Percentiles rank a stretch among this genome's conserved stretches.
Evolutionary conservation across 306 rosid species (phyloP).

Genomic region (barrel medic (Medicago truncatula)): MtrunA17r5.0-ANR NC_053042.1:55414001-55414500

Average conservation of each 20-base stretch:
- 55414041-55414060: not conserved
- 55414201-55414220: not conserved
- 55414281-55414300: not conserved
- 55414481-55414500: not conserved
- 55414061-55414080: slow-evolving; percentile 34
- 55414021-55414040: not conserved
- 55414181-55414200: not conserved
- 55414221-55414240: no score
- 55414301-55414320: not conserved
- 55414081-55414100: slow-evolving; percentile 42
- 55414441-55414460: slow-evolving; percentile 2
- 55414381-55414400: slow-evolving; percentile 48
- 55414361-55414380: not conserved
- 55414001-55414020: not conserved
- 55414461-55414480: slow-evolving; percentile 33
- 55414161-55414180: slow-evolving; percentile 43
- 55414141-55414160: slow-evolving; percentile 39
- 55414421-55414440: slow-evolving; percentile 47
- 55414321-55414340: not conserved
- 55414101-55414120: not conserved
- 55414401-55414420: slow-evolving; percentile 60
- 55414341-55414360: slow-evolving; percentile 50
- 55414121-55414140: slow-evolving; percentile 42
- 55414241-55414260: no score
- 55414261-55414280: not conserved